These are phyloP conservation scores for Cyclanthera cordifolia DNA, from an alignment of 306 rosid genomes.

Conservation along the genomic window DNA sequence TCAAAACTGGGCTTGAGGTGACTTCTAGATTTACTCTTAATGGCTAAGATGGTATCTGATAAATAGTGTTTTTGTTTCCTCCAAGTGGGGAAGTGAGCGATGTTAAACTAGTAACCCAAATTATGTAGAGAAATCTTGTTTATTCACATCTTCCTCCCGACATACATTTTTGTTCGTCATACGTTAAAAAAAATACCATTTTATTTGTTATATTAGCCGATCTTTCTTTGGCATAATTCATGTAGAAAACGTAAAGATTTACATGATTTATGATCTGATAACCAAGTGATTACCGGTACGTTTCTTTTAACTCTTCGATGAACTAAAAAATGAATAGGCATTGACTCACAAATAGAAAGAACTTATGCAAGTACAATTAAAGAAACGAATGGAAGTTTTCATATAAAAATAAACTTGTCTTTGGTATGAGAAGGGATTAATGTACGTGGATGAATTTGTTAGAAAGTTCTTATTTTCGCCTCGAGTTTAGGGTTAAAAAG, in stretches of 20 bases:
- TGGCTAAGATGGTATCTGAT: constrained; percentile 5
- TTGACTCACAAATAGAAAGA: too few relatives aligned
- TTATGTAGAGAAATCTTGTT: background rate
- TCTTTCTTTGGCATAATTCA: background rate
- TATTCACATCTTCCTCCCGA: background rate
- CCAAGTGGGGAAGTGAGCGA: constrained; percentile 7
- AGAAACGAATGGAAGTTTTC: too few relatives aligned
- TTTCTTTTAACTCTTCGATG: too few relatives aligned
- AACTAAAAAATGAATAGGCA: too few relatives aligned
- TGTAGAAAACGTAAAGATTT: background rate
- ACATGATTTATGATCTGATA: too few relatives aligned
- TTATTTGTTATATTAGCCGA: background rate
- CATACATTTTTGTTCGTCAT: background rate
- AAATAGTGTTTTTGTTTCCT: constrained; percentile 8
- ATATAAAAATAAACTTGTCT: too few relatives aligned
- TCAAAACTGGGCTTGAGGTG: constrained; percentile 2
- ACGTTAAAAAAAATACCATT: background rate
- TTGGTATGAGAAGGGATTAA: background rate
- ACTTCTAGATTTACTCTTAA: background rate
- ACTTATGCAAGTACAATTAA: too few relatives aligned
- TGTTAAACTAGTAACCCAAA: background rate
- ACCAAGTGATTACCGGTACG: too few relatives aligned
- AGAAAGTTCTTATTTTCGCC: background rate
- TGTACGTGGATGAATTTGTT: background rate
- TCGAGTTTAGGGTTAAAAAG: background rate